These are phyloP conservation scores for Prunus mira DNA, from an alignment of 306 rosid genomes.

Conservation along the genomic window DNA sequence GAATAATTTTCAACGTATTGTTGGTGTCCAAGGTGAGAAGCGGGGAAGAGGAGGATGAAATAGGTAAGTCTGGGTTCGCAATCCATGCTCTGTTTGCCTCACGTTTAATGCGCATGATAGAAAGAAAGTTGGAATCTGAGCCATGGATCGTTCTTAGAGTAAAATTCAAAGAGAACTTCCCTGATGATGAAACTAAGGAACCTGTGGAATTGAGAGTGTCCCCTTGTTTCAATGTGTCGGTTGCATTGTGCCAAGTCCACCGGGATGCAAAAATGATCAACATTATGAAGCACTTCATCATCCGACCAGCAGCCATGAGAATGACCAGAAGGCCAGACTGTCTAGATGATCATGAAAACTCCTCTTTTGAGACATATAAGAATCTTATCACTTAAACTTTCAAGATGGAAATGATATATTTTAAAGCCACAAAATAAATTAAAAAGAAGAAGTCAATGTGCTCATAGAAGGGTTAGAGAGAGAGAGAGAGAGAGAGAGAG, in stretches of 20 bases:
- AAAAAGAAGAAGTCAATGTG: too few relatives aligned
- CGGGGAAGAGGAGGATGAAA: not conserved
- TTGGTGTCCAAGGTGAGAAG: not conserved
- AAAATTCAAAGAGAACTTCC: not conserved
- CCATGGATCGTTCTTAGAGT: not conserved
- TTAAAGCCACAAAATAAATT: not conserved
- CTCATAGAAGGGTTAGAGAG: too few relatives aligned
- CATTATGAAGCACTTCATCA: not conserved
- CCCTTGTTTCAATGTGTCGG: conserved; percentile 1
- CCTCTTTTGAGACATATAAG: too few relatives aligned
- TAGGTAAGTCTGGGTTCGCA: not conserved
- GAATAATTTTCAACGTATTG: not conserved
- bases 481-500: too few relatives aligned
- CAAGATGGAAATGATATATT: not conserved
- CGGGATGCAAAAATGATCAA: not conserved
- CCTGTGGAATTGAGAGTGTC: not conserved
- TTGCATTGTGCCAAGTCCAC: not conserved
- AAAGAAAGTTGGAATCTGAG: not conserved
- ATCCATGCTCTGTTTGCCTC: not conserved
- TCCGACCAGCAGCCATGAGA: not conserved
- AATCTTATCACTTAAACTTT: too few relatives aligned
- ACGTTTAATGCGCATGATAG: not conserved
- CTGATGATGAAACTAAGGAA: not conserved
- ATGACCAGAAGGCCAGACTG: not conserved
- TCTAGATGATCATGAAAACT: not conserved